Evolutionary conservation across 441 rosid species (phyloP).

Genomic region (Mallotus japonicus): DNA sequence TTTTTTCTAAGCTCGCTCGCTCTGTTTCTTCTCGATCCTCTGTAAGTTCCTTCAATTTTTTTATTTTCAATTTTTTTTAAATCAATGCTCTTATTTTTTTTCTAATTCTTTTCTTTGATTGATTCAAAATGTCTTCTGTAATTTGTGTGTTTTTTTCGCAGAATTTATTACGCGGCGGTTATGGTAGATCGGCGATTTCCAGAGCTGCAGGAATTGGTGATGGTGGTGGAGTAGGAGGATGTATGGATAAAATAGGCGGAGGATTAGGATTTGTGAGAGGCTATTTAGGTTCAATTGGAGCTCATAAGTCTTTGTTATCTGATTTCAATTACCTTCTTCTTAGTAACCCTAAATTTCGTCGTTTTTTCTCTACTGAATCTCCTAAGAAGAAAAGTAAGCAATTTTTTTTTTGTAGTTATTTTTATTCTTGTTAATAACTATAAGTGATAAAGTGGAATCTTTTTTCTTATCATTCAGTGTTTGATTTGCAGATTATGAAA

Average conservation of each 20-base stretch:
- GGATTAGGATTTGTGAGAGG: constrained; percentile 54
- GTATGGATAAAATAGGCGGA: constrained; percentile 30
- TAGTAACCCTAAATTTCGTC: constrained; percentile 45
- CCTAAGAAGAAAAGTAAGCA: constrained; percentile 57
- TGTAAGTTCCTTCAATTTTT: constrained; percentile 31
- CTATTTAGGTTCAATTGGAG: constrained; percentile 52
- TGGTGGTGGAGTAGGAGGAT: constrained; percentile 8
- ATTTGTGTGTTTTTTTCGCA: constrained; percentile 1
- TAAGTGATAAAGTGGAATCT: too few relatives aligned
- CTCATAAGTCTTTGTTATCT: constrained; percentile 36
- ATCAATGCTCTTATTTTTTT: too few relatives aligned
- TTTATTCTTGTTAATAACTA: neutral
- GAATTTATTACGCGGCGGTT: constrained; percentile 37
- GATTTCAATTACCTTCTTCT: constrained; percentile 44
- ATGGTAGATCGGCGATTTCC: constrained; percentile 36
- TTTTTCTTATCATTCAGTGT: neutral
- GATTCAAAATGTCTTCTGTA: too few relatives aligned
- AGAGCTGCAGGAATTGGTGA: neutral
- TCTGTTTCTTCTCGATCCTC: constrained; percentile 48
- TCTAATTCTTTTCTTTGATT: too few relatives aligned
- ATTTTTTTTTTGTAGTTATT: neutral
- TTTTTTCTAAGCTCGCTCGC: constrained; percentile 60
- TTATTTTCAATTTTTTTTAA: too few relatives aligned
- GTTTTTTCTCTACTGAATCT: constrained; percentile 47
- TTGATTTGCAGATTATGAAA: constrained; percentile 51